Percentiles rank a stretch among this genome's conserved stretches.
Conservation (phyloP, 2,329 filamentous ascomycete genomes). For the Clarireedia monteithiana region DNA sequence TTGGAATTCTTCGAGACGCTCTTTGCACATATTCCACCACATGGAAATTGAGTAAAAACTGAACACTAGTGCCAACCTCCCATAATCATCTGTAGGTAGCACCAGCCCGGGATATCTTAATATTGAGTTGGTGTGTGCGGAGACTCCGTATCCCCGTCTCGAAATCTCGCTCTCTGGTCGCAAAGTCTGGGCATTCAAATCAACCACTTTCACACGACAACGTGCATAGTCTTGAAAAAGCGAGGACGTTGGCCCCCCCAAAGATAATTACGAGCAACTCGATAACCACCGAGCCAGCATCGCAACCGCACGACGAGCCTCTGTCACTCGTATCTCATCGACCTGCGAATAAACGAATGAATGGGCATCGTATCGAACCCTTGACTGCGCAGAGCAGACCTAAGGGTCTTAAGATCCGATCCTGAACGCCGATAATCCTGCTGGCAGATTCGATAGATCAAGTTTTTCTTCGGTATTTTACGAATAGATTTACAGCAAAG, state of each 20-base stretch:
- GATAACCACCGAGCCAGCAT: not conserved
- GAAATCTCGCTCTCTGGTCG: conserved; percentile 3
- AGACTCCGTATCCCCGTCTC: not conserved
- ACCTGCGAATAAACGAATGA: conserved; percentile 2
- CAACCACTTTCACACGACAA: conserved; percentile 7
- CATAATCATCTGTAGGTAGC: no score
- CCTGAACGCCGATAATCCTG: not conserved
- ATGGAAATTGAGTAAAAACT: no score
- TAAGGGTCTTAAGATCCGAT: not conserved
- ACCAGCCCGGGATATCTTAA: no score
- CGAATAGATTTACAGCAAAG: not conserved
- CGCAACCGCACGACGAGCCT: not conserved
- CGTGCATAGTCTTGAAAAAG: conserved; percentile 3
- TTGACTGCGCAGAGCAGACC: conserved; percentile 1
- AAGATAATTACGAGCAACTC: not conserved
- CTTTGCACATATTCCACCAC: no score
- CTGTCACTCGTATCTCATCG: no score
- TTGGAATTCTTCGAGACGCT: no score
- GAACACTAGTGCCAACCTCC: no score
- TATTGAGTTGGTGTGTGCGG: not conserved
- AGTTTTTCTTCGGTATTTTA: not conserved
- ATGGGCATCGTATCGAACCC: conserved; percentile 14
- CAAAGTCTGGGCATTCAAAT: conserved; percentile 5
- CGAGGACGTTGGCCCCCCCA: not conserved
- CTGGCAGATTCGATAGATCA: not conserved